phyloP scores from a whole-genome alignment of 768 basidiomycete species.

The Suillus alpinus region DNA sequence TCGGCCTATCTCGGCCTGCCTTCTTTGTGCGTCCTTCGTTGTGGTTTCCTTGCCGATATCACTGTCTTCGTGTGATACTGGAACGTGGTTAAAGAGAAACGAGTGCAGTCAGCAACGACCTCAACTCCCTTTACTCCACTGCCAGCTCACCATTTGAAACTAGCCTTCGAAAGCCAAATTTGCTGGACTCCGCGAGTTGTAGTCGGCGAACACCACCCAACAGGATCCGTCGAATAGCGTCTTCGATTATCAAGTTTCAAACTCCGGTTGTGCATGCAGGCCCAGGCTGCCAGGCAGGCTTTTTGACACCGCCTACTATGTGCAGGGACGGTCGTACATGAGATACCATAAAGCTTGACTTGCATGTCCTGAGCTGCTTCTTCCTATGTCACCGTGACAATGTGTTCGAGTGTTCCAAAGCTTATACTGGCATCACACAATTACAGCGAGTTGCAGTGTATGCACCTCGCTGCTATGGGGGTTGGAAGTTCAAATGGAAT shows the following conservation, averaged over 20 bases:
- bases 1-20: background rate
- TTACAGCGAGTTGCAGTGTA: background rate
- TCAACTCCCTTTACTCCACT: background rate
- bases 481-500: background rate
- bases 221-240: background rate
- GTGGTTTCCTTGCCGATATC: background rate
- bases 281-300: background rate
- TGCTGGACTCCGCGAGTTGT: background rate
- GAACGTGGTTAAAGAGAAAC: background rate
- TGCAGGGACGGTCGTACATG: background rate
- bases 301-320: background rate
- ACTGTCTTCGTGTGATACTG: background rate
- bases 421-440: background rate
- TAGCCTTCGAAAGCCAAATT: background rate
- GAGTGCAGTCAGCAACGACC: background rate
- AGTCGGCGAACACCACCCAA: background rate
- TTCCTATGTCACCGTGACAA: background rate
- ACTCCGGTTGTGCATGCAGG: background rate
- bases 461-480: background rate
- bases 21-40: background rate
- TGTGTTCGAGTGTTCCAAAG: background rate
- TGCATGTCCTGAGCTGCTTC: background rate
- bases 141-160: slow-evolving; percentile 1
- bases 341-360: background rate
- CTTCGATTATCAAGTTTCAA: background rate